Evolutionary conservation across 2,329 filamentous ascomycete species (phyloP).

Genomic region (Orbilia blumenaviensis): DNA sequence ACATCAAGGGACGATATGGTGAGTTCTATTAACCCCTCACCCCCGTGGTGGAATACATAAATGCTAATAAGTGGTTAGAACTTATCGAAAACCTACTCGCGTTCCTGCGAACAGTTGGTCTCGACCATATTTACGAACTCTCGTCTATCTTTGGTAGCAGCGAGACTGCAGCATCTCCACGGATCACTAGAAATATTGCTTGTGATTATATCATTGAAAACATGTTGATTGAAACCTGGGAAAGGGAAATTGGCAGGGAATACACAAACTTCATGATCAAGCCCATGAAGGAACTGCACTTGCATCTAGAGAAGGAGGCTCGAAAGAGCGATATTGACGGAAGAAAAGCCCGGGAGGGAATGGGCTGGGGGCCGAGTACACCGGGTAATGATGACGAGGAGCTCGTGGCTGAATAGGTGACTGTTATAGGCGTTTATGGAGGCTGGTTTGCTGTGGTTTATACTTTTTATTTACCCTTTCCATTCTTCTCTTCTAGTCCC

Average conservation of each 20-base stretch:
- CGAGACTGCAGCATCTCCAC: constrained; percentile 35
- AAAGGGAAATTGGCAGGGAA: constrained; percentile 38
- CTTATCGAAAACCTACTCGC: constrained; percentile 49
- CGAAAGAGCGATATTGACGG: constrained; percentile 44
- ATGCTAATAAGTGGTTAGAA: constrained; percentile 9
- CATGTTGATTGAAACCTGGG: constrained; percentile 50
- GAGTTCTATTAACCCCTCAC: background rate
- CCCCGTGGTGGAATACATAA: background rate
- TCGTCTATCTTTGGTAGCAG: constrained; percentile 51
- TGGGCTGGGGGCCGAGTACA: constrained; percentile 45
- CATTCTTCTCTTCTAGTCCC: constrained; percentile 7
- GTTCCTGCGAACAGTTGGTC: constrained; percentile 42
- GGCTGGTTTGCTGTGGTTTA: background rate
- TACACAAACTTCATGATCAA: constrained; percentile 52
- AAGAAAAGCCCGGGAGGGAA: constrained; percentile 35
- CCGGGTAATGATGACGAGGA: constrained; percentile 50
- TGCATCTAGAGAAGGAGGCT: constrained; percentile 41
- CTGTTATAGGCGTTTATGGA: background rate
- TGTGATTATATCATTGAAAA: constrained; percentile 52
- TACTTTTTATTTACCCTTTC: background rate
- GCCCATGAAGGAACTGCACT: constrained; percentile 46
- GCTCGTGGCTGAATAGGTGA: constrained; percentile 27
- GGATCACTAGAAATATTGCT: constrained; percentile 47
- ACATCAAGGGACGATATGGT: constrained; percentile 50
- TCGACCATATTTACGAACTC: constrained; percentile 48